A percentile compares a stretch with the other conserved stretches of the same genome.
phyloP scores from a whole-genome alignment of 169 alveolate species.

The Plasmodium gonderi region DNA sequence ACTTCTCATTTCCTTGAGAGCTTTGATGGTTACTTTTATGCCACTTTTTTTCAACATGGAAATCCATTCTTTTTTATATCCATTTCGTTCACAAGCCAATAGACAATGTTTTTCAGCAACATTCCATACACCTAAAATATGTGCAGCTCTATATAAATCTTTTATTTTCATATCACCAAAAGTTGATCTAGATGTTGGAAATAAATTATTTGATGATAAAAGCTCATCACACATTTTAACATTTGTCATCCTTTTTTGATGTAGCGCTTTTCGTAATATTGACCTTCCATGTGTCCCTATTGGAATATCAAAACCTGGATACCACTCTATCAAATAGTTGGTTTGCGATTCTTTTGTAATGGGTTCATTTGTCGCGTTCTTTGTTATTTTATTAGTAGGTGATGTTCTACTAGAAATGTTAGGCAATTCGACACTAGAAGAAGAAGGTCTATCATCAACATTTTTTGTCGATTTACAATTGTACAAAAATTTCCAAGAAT shows the following conservation, averaged over 20 bases:
- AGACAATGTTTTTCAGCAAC: conserved; percentile 84
- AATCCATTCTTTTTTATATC: conserved; percentile 81
- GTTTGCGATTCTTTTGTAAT: background rate
- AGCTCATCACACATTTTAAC: conserved; percentile 82
- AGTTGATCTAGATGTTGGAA: conserved; percentile 80
- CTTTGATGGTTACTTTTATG: conserved; percentile 78
- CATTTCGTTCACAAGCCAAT: conserved; percentile 81
- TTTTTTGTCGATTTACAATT: background rate
- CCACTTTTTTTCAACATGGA: conserved; percentile 73
- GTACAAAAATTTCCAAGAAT: background rate
- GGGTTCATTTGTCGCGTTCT: background rate
- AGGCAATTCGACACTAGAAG: background rate
- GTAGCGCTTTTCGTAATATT: conserved; percentile 82
- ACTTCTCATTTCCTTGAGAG: conserved; percentile 82
- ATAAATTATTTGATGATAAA: conserved; percentile 81
- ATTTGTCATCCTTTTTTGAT: conserved; percentile 81
- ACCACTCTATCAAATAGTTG: conserved; percentile 78
- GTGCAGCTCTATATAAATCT: conserved; percentile 84
- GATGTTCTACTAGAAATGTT: background rate
- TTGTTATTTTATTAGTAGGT: background rate
- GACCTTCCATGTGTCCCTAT: conserved; percentile 85
- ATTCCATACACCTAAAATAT: conserved; percentile 83
- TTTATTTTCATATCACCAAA: conserved; percentile 85
- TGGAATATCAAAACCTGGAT: conserved; percentile 86
- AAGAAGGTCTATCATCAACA: background rate